Evolutionary conservation across 2,329 filamentous ascomycete species (phyloP).

Genomic region (Plenodomus biglobosus): DNA sequence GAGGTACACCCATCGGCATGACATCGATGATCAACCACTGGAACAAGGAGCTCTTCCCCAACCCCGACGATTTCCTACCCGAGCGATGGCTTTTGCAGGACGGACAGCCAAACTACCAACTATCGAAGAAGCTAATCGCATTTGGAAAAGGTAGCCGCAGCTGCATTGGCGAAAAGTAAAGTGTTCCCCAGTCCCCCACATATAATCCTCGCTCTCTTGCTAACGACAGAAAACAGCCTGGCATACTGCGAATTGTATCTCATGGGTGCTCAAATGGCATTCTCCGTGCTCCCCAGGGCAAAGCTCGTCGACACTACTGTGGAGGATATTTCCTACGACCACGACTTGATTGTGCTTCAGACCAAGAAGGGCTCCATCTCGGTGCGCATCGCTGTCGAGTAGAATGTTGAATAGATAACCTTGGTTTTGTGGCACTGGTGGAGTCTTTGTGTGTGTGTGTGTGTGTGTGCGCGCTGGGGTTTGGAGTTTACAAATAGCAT

Average conservation of each 20-base stretch:
- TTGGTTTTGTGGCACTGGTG: too few species aligned
- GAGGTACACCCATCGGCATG: slow-evolving; percentile 33
- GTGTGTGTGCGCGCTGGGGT: too few species aligned
- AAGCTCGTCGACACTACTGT: slow-evolving; percentile 27
- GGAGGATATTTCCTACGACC: slow-evolving; percentile 29
- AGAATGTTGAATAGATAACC: too few species aligned
- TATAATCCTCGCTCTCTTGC: too few species aligned
- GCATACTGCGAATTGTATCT: slow-evolving; percentile 31
- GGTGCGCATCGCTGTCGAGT: slow-evolving; percentile 26
- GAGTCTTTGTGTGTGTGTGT: too few species aligned
- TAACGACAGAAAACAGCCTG: slow-evolving; percentile 8
- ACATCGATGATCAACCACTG: slow-evolving; percentile 37
- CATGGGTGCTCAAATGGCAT: slow-evolving; percentile 26
- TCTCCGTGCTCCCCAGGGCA: slow-evolving; percentile 23
- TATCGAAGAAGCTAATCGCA: slow-evolving; percentile 28
- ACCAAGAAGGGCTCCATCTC: slow-evolving; percentile 29
- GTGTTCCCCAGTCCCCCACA: too few species aligned
- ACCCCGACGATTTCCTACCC: slow-evolving; percentile 32
- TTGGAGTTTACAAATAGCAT: too few species aligned
- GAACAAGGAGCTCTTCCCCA: slow-evolving; percentile 37
- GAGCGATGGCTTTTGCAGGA: slow-evolving; percentile 38
- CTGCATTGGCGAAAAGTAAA: slow-evolving; percentile 38
- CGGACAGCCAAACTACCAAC: slow-evolving; percentile 19
- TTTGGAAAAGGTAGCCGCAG: slow-evolving; percentile 33
- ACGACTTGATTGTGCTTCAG: slow-evolving; percentile 30